Conservation (phyloP, 768 basidiomycete species). For the Mycena polygramma region DNA sequence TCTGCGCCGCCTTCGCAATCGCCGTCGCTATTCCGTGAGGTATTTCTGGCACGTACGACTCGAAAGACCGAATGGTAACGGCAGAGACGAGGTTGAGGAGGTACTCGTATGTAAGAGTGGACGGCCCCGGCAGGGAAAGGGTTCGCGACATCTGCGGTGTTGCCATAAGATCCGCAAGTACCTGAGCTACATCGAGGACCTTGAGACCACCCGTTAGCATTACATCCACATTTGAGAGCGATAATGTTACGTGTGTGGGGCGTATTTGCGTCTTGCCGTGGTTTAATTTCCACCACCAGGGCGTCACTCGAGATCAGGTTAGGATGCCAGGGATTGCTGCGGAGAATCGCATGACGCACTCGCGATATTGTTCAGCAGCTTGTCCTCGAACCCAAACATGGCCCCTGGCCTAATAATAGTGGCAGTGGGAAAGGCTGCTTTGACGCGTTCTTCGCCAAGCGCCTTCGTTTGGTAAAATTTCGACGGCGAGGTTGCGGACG, state of each 20-base stretch:
- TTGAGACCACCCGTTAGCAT: conserved; percentile 47
- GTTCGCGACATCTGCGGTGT: conserved; percentile 75
- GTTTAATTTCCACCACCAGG: conserved; percentile 96
- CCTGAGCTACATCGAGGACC: conserved; percentile 96
- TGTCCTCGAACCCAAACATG: conserved; percentile 97
- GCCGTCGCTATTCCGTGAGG: conserved; percentile 79
- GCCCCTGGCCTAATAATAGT: conserved; percentile 89
- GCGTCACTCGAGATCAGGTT: conserved; percentile 71
- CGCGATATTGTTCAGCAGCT: conserved; percentile 91
- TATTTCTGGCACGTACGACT: conserved; percentile 78
- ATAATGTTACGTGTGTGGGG: conserved; percentile 83
- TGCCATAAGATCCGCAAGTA: conserved; percentile 80
- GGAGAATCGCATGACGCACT: conserved; percentile 62
- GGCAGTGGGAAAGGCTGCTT: conserved; percentile 84
- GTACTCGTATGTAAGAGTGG: conserved; percentile 86
- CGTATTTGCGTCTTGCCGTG: conserved; percentile 87
- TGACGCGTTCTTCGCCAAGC: conserved; percentile 90
- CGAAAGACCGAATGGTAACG: conserved; percentile 78
- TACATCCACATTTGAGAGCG: conserved; percentile 19
- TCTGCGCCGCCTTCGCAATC: conserved; percentile 73
- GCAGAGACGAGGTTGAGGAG: conserved; percentile 82
- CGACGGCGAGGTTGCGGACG: conserved; percentile 81
- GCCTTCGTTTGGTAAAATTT: conserved; percentile 91
- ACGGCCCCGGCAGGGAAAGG: conserved; percentile 90
- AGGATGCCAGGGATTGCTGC: conserved; percentile 35